Evolutionary conservation across 306 rosid species (phyloP), one percentile per base, ranked within the genome.

Genomic region (Rosa multiflora): DNA sequence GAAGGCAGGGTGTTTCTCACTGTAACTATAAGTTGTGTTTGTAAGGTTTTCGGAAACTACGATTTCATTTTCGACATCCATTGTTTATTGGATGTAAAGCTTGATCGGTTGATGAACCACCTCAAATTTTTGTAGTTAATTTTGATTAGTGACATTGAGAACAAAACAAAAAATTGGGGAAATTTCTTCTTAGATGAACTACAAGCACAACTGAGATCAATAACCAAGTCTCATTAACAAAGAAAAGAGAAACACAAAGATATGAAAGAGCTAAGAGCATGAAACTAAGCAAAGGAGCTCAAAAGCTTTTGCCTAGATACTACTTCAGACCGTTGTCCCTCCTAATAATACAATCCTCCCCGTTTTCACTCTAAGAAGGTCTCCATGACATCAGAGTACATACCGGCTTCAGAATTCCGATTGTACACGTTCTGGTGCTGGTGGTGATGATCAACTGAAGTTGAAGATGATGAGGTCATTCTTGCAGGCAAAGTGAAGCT

Each of bases 371-470:
- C 97, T 87, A 96, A 81, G 88, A 84, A 96, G 43, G 91, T 88
- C 80, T 91, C 97, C 99, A 96, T 96, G 55, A 91, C 94, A 86
- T 91, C 98, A 11, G 96, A n/a, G 88, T 88, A 91, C 91, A 90
- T 86, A 9, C 88, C 93, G 15, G 88, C 89, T 81, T 89, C 98
- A 4, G 96, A 83, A 81, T 88, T 90, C 81, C 93, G 85, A 71
- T 67, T 67, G 48, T 85, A 92, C 76, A 80, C 82, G 46, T 84
- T 77, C 59, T 87, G 93, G 53, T 87, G 91, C 53, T 83, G 90
- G 32, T 84, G 91, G 70, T 89, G 96, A 13, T 88, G 93, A 72
- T 90, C 97, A 82, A 90, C 85, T 18, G 97, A 91, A 75, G 97
- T 93, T 6, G 97, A 91, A 13, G 99, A 91, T 5, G 97, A 87